Conservation (phyloP, 345 rosid species). For the Toxicodendron radicans region DNA sequence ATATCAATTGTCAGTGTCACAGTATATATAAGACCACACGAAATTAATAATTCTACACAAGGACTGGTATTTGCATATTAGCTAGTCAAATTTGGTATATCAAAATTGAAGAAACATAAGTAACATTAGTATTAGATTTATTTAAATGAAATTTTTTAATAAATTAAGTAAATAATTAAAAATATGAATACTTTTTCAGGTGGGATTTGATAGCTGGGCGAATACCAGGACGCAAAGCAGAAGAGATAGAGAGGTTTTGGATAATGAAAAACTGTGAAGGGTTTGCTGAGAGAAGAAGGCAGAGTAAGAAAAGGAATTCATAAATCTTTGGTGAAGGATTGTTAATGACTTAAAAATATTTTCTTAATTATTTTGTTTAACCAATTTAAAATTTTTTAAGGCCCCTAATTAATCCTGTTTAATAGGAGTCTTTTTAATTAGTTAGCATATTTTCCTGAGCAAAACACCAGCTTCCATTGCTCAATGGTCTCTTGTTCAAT, state of each 20-base stretch:
- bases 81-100: too few relatives aligned
- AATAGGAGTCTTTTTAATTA: neutral
- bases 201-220: conserved; percentile 77
- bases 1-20: too few relatives aligned
- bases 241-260: conserved; percentile 81
- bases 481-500: neutral
- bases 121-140: too few relatives aligned
- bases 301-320: conserved; percentile 12
- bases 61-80: too few relatives aligned
- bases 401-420: neutral
- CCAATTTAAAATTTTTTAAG: neutral
- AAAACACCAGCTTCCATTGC: neutral
- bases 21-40: too few relatives aligned
- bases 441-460: neutral
- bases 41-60: neutral
- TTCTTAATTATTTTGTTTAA: neutral
- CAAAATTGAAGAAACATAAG: too few relatives aligned
- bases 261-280: conserved; percentile 57
- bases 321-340: neutral
- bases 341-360: neutral
- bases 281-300: conserved; percentile 44
- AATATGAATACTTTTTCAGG: conserved; percentile 30
- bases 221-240: conserved; percentile 65
- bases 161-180: too few relatives aligned
- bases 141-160: too few relatives aligned